Base-by-base conservation (phyloP, 768 basidiomycete genomes). In the Grammothele lineata region DNA sequence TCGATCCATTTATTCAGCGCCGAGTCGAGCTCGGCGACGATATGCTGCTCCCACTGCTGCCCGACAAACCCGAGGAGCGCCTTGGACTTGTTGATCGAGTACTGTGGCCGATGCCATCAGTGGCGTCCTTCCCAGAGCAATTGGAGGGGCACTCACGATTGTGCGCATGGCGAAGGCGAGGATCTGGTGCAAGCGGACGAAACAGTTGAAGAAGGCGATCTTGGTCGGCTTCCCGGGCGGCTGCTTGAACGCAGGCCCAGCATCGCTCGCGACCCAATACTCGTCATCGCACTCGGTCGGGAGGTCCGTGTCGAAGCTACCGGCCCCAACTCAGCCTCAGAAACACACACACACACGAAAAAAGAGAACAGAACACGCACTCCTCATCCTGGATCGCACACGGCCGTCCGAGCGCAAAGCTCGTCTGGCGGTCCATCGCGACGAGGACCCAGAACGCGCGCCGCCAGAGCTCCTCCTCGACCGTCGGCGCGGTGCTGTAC, bases 231-330 rank as follows among this genome's bases (percentile, higher is more conserved):
- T 71, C 10, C 68, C 76, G 11, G 66, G 59, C 9, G 87, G 88
- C 59, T 89, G 87, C 43, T 76, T 68, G 63, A 85, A 88, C 15
- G 73, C 74, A 33, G 74, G 69, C 2, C 72, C 67, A 0, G 78
- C 77, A 51, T 82, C 81, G 23, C 68, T 66, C 32, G 65, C 66
- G 15, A 80, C 74, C 89, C 88, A 93, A 59, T 81, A 90, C 51
- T 83, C 79, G 56, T 86, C 84, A 54, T 94, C 88, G 12, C 92
- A 83, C 62, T 91, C 88, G 5, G 87, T 72, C 33, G 88, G 88
- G 26, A 81, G 65, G 43, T 88, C 87, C 5, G 85, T 69, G 54
- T 92, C 87, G 56, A 87, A 83, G 56, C 86, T 88, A 53, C 22
- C 11, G 9, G 11, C 2, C 27, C 26, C 5, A 6, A 10, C 17